These are phyloP conservation scores for Trichoderma erinaceum DNA, from an alignment of 495 filamentous ascomycete genomes.

Conservation along the genomic window DNA sequence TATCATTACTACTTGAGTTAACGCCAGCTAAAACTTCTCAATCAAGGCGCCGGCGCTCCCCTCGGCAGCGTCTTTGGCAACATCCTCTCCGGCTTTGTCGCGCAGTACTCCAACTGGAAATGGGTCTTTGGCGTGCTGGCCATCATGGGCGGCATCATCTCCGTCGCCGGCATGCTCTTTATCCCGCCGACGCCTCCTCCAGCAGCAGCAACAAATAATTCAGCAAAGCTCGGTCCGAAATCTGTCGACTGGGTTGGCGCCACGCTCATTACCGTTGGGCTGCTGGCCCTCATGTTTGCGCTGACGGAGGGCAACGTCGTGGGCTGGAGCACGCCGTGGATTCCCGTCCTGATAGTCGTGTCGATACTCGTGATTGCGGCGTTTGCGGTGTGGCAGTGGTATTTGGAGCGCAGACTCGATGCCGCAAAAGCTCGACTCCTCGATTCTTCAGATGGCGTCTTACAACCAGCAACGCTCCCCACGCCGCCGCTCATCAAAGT, in stretches of 20 bases:
- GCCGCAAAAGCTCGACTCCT: constrained; percentile 21
- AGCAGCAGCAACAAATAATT: neutral
- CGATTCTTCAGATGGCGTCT: neutral
- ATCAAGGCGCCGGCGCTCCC: constrained; percentile 48
- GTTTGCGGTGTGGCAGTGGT: constrained; percentile 62
- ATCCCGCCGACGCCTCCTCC: constrained; percentile 49
- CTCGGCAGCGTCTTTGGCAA: constrained; percentile 53
- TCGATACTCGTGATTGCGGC: constrained; percentile 50
- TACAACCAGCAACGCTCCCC: constrained; percentile 11
- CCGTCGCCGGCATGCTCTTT: constrained; percentile 54
- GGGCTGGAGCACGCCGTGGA: constrained; percentile 63
- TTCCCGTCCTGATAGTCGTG: constrained; percentile 56
- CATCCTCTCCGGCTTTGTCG: constrained; percentile 47
- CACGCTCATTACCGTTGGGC: constrained; percentile 54
- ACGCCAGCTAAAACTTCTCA: neutral
- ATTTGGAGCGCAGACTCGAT: constrained; percentile 36
- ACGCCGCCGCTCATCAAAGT: constrained; percentile 54
- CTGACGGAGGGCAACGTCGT: constrained; percentile 57
- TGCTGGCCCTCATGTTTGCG: constrained; percentile 56
- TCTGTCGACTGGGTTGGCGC: constrained; percentile 62
- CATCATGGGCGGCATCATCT: constrained; percentile 55
- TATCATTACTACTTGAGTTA: neutral
- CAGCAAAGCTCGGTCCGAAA: constrained; percentile 22
- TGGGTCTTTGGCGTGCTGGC: constrained; percentile 63
- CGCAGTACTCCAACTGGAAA: constrained; percentile 51